Base-by-base conservation (phyloP, 2,329 filamentous ascomycete genomes). In the Ilyonectria mors-panacis region DNA sequence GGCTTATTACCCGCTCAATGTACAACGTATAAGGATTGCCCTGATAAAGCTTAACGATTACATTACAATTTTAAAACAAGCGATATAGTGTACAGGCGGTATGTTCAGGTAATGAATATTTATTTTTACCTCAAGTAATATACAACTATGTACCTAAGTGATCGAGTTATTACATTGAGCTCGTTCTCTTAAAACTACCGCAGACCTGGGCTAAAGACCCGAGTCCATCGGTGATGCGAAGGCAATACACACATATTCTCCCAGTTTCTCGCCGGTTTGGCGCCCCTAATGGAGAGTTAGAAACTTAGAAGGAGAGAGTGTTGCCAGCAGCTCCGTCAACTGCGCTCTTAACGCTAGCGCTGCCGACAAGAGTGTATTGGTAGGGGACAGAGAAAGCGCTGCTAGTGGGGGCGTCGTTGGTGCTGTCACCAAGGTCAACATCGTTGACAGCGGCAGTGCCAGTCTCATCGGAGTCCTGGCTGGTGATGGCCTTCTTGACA, bases 351-450 rank as follows among this genome's bases (percentile, higher is more conserved):
- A 73, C 78, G 76, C 84, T 82, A 59, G 87, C 84, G 53, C 80
- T 84, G 28, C 68, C 78, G 3, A 84, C 82, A 2, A 86, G 87
- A 51, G 88, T 66, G 76, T 86, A 80, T 37, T 78, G 80, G 79
- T 90, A 90, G 47, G 78, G 75, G 75, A 91, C 89, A 1, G 79
- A 85, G 53, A 89, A 79, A 17, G 83, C 86, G 28, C 86, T 65
- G 15, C 62, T 85, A 55, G 78, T 74, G 6, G 83, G 82, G 4
- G 87, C 89, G 30, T 73, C 66, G 70, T 73, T 75, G 59, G 64
- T 69, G 62, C 74, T 73, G 37, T 59, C 82, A 48, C 88, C 84
- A 12, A 85, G 79, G 66, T 77, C 73, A 45, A 84, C 82, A 60
- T 86, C 84, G 48, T 79, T 78, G 66, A 79, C 77, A 3, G 81